Conservation (phyloP, 306 rosid species). For the Prunus salicina region DNA sequence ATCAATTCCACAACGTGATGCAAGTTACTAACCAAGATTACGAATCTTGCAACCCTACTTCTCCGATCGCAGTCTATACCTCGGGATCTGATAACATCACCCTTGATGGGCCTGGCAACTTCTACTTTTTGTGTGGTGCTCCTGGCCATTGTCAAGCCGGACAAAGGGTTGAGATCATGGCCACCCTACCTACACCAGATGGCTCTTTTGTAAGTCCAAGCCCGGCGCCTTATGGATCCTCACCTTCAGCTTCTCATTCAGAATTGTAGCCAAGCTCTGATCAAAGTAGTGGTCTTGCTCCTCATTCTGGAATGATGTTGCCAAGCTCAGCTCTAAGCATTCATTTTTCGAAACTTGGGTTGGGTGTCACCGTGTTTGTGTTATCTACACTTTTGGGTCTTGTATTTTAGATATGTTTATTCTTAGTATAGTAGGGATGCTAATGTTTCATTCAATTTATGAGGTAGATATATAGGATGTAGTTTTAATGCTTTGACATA, state of each 20-base stretch:
- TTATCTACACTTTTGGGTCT: background rate
- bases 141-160: conserved; percentile 20
- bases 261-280: no score
- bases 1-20: conserved; percentile 16
- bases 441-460: no score
- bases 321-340: background rate
- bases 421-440: background rate
- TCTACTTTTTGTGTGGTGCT: conserved; percentile 28
- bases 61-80: conserved; percentile 17
- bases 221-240: background rate
- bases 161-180: conserved; percentile 1
- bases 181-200: background rate
- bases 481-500: no score
- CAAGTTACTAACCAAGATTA: conserved; percentile 13
- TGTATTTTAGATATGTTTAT: background rate
- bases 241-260: background rate
- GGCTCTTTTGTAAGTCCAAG: background rate
- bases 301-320: background rate
- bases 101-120: conserved; percentile 15
- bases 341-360: background rate
- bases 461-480: no score
- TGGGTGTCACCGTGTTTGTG: background rate
- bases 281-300: background rate
- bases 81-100: conserved; percentile 16
- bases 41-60: conserved; percentile 13